Percentiles rank a stretch among this genome's conserved stretches.
Evolutionary conservation across 768 basidiomycete genomes (phyloP).

Genomic region (Tricholoma terreum): DNA sequence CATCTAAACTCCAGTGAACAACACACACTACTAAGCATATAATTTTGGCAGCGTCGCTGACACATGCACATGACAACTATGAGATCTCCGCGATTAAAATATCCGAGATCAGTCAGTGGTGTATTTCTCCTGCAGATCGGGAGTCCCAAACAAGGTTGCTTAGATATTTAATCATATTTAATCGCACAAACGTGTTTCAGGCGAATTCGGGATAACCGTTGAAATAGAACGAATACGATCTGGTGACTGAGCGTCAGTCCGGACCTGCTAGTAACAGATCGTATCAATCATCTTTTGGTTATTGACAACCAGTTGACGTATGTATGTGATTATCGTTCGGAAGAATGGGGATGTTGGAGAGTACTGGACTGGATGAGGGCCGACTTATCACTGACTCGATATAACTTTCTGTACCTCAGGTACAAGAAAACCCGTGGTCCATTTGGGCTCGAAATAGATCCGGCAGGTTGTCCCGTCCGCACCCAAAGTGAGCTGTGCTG

Average conservation of each 20-base stretch:
- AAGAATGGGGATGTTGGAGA: background rate
- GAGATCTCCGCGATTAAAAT: background rate
- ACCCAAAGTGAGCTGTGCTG: background rate
- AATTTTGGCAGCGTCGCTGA: background rate
- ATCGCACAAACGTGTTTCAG: no score
- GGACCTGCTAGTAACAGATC: no score
- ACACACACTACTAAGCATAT: no score
- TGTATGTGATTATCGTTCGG: background rate
- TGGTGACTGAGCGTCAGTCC: no score
- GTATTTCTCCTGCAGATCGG: background rate
- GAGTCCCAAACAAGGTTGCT: background rate
- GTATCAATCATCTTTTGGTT: no score
- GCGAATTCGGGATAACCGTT: no score
- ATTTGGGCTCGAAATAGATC: background rate
- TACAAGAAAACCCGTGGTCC: background rate
- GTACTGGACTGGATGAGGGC: background rate
- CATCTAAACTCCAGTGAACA: no score
- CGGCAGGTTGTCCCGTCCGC: background rate
- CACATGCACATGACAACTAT: background rate
- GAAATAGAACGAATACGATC: no score
- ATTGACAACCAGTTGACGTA: no score
- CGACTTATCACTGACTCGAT: background rate
- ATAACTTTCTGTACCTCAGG: background rate
- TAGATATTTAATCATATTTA: no score
- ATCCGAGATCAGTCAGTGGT: background rate